Percentiles rank a stretch among this genome's conserved stretches.
These are phyloP conservation scores for Leccinum incarnatum DNA, from an alignment of 768 basidiomycete species.

Conservation along the genomic window DNA sequence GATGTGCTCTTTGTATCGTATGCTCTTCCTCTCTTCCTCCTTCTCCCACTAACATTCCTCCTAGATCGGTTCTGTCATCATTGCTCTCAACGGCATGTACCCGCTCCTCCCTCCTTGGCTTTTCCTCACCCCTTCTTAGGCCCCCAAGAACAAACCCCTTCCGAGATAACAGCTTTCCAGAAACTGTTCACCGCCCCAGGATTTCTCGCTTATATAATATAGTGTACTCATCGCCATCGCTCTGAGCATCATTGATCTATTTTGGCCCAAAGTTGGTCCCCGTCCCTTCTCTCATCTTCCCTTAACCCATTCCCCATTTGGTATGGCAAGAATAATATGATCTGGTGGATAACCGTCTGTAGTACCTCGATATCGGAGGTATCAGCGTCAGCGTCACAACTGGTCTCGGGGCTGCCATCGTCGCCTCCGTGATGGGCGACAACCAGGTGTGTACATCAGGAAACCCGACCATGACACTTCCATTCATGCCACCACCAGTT, in stretches of 20 bases:
- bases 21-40: conserved; percentile 29
- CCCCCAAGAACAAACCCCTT: conserved; percentile 66
- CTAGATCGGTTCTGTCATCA: conserved; percentile 82
- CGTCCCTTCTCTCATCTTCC: background rate
- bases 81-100: conserved; percentile 79
- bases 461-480: background rate
- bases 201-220: conserved; percentile 63
- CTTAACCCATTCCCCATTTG: conserved; percentile 30
- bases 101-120: background rate
- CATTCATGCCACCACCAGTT: conserved; percentile 50
- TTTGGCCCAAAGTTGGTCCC: conserved; percentile 69
- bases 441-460: conserved; percentile 59
- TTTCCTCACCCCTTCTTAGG: conserved; percentile 36
- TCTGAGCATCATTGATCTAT: conserved; percentile 70
- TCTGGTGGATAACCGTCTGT: conserved; percentile 94
- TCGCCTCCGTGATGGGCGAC: conserved; percentile 69
- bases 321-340: conserved; percentile 89
- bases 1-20: conserved; percentile 88
- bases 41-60: background rate
- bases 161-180: conserved; percentile 70
- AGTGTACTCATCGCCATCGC: conserved; percentile 62
- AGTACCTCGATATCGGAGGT: conserved; percentile 84
- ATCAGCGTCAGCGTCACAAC: conserved; percentile 93
- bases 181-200: conserved; percentile 78
- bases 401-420: conserved; percentile 88